Evolutionary conservation across 2,329 filamentous ascomycete species (phyloP), one percentile per base, ranked within the genome.

Genomic region (Pezicula carpinea): DNA sequence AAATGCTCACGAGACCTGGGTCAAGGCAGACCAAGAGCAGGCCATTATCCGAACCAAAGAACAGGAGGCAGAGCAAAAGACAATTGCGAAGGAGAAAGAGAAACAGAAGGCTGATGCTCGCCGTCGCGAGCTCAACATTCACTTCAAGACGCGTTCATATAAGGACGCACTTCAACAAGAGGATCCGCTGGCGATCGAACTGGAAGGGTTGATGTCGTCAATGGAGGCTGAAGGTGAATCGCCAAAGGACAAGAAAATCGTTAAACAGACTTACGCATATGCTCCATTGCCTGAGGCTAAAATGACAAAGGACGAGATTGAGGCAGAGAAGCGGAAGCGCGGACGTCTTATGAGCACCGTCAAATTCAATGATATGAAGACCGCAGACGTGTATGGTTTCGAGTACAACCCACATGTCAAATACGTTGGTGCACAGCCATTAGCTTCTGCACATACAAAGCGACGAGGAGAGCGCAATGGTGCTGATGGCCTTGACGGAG

Each of bases 381-480:
- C 63, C 72, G 79, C 80, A 6, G 70, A 76, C 50, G 70, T 74
- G 1, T 84, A 83, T 56, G 74, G 76, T 14, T 82, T 83, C 55
- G 76, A 81, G 50, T 80, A 82, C 53, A 79, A 83, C 54, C 70
- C 75, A 8, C 75, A 79, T 43, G 72, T 74, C 2, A 73, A 72
- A 50, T 78, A 77, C 62, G 70, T 82, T 49, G 79, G 79, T 17
- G 69, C 70, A 31, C 82, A 85, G 58, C 78, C 83, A 49, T 77
- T 52, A n/a, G 48, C 46, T 33, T 42, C 39, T 10, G 42, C 11
- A 29, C 44, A 26, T 23, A 52, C 21, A 22, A 44, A 38, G 18
- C n/a, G 36, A 22, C 17, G 32, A 7, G 41, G 29, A 18, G 43
- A 47, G 13, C 26, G 26, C 4, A 53, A 53, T 43, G 54, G 48